These are phyloP conservation scores for Teunomyces stri DNA, from an alignment of 805 yeast species.

Conservation along the genomic window DNA sequence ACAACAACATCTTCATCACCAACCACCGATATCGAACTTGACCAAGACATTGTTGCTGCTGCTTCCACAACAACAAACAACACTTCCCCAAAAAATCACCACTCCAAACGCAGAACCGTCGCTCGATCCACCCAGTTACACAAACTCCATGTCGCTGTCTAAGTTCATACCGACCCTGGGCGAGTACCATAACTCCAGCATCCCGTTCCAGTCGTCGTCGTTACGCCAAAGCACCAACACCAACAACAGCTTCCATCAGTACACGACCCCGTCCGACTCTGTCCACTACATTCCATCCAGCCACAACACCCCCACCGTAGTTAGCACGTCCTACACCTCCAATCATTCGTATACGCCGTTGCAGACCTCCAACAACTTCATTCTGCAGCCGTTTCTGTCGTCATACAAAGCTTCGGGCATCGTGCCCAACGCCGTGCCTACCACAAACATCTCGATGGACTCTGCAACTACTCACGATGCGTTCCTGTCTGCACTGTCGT, in stretches of 20 bases:
- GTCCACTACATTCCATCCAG: constrained; percentile 37
- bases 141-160: constrained; percentile 12
- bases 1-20: constrained; percentile 8
- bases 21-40: constrained; percentile 25
- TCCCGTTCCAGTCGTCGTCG: constrained; percentile 6
- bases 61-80: not conserved
- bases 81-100: not conserved
- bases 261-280: constrained; percentile 12
- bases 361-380: constrained; percentile 7
- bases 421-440: constrained; percentile 44
- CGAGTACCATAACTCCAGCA: constrained; percentile 7
- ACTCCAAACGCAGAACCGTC: not conserved
- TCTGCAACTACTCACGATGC: constrained; percentile 27
- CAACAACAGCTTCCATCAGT: constrained; percentile 8
- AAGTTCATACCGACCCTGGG: constrained; percentile 1
- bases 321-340: constrained; percentile 43
- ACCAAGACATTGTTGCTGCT: constrained; percentile 27
- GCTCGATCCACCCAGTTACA: constrained; percentile 15
- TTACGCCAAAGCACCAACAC: constrained; percentile 4
- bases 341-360: constrained; percentile 37
- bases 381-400: constrained; percentile 7
- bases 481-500: constrained; percentile 7
- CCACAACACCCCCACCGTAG: constrained; percentile 45
- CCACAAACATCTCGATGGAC: constrained; percentile 53
- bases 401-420: constrained; percentile 10